These are phyloP conservation scores for Ramaria sp. DNA, from an alignment of 768 basidiomycete genomes.

Conservation along the genomic window DNA sequence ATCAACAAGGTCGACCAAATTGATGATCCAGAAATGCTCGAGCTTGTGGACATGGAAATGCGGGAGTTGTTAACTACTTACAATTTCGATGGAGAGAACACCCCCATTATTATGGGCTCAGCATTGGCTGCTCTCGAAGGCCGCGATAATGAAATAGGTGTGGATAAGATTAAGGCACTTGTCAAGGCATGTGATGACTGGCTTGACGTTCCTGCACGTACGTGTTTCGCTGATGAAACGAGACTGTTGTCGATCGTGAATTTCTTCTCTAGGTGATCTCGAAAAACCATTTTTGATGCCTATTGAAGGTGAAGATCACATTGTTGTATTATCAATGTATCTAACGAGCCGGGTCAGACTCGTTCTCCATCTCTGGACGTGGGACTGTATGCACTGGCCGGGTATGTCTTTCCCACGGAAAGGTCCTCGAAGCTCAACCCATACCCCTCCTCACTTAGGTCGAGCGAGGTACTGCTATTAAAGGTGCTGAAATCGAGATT, in stretches of 20 bases:
- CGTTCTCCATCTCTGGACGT: slow-evolving; percentile 96
- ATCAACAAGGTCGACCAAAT: slow-evolving; percentile 99
- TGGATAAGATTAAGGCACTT: slow-evolving; percentile 69
- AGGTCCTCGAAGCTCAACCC: not conserved
- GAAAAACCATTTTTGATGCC: slow-evolving; percentile 97
- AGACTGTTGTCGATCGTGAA: not conserved
- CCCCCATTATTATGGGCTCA: slow-evolving; percentile 97
- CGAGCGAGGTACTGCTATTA: slow-evolving; percentile 84
- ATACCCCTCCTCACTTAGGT: slow-evolving; percentile 36
- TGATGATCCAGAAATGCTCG: slow-evolving; percentile 94
- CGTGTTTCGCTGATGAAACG: slow-evolving; percentile 20
- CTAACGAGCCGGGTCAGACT: slow-evolving; percentile 34
- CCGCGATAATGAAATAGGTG: slow-evolving; percentile 68
- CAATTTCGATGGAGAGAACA: slow-evolving; percentile 94
- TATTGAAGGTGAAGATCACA: slow-evolving; percentile 53
- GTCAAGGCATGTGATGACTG: slow-evolving; percentile 84
- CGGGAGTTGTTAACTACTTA: slow-evolving; percentile 86
- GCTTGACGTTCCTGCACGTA: slow-evolving; percentile 89
- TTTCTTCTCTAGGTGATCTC: slow-evolving; percentile 59
- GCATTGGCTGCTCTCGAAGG: slow-evolving; percentile 92
- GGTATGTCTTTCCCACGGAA: slow-evolving; percentile 16
- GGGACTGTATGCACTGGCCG: slow-evolving; percentile 96
- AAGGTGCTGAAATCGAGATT: slow-evolving; percentile 90
- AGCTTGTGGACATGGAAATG: slow-evolving; percentile 99
- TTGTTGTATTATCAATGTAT: not conserved